Conservation (phyloP, 495 filamentous ascomycete genomes). For the Parachaetomium inaequale region DNA sequence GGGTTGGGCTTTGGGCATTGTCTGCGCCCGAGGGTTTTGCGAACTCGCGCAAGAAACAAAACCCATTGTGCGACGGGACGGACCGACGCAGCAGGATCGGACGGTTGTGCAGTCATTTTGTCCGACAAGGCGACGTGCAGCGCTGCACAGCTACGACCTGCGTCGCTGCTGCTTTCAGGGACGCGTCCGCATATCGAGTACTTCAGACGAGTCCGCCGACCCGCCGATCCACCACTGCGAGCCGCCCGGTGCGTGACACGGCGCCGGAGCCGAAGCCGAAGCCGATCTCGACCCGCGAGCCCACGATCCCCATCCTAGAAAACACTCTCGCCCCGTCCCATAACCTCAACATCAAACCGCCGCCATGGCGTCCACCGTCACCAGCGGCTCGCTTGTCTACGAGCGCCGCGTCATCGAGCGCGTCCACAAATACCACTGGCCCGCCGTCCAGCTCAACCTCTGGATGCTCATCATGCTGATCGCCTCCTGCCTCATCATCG, state of each 20-base stretch:
- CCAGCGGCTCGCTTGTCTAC: constrained; percentile 41
- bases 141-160: background rate
- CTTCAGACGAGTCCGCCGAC: background rate
- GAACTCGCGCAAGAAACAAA: background rate
- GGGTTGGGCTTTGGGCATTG: background rate
- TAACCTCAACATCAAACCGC: background rate
- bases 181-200: background rate
- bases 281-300: background rate
- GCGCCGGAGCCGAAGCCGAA: background rate
- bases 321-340: background rate
- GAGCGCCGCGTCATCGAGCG: constrained; percentile 41
- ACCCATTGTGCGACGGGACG: background rate
- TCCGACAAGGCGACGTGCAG: background rate
- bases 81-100: background rate
- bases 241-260: background rate
- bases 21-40: background rate
- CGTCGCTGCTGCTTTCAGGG: background rate
- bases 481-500: constrained; percentile 72
- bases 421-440: constrained; percentile 84
- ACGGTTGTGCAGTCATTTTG: background rate
- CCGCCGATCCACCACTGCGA: background rate
- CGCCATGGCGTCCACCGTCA: constrained; percentile 43
- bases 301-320: background rate
- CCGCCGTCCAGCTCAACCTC: constrained; percentile 84
- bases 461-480: constrained; percentile 88